Conservation (phyloP, 2,329 filamentous ascomycete species). For the Beauveria scarabaeidicola region DNA sequence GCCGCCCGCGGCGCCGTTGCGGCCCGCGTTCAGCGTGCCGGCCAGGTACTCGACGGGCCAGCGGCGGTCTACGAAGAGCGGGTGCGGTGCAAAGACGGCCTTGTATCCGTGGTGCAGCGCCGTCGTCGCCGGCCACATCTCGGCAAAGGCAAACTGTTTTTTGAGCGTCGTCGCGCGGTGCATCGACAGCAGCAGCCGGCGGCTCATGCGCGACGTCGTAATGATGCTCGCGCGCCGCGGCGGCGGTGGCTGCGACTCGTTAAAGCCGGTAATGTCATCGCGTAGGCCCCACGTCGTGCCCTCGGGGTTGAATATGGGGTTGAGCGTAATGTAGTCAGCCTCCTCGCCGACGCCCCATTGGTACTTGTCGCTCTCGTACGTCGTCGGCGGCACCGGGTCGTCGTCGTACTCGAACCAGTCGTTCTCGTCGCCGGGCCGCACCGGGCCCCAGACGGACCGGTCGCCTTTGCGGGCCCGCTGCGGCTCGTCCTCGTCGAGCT, state of each 20-base stretch:
- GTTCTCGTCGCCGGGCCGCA: constrained; percentile 55
- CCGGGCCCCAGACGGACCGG: constrained; percentile 75
- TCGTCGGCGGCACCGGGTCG: constrained; percentile 63
- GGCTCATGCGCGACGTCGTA: constrained; percentile 75
- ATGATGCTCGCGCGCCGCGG: constrained; percentile 81
- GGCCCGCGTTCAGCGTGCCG: constrained; percentile 69
- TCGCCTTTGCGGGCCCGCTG: constrained; percentile 34
- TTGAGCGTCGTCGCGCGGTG: constrained; percentile 78
- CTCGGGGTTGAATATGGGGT: constrained; percentile 82
- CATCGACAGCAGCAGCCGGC: constrained; percentile 74
- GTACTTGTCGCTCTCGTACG: constrained; percentile 71
- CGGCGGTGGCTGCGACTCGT: constrained; percentile 49
- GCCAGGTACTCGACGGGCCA: constrained; percentile 79
- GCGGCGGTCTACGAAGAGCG: constrained; percentile 75
- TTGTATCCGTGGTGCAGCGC: constrained; percentile 90
- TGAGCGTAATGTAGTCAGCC: constrained; percentile 84
- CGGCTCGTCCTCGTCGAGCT: constrained; percentile 30
- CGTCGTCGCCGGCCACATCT: constrained; percentile 90
- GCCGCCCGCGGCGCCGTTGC: constrained; percentile 67
- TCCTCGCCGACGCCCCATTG: constrained; percentile 84
- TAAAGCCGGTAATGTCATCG: constrained; percentile 80
- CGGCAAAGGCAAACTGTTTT: constrained; percentile 85
- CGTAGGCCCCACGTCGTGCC: constrained; percentile 76
- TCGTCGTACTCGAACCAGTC: constrained; percentile 67
- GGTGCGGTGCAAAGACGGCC: constrained; percentile 83